Evolutionary conservation across 2,329 filamentous ascomycete genomes (phyloP), one percentile per base, ranked within the genome.

Genomic region (Amauroascus niger): DNA sequence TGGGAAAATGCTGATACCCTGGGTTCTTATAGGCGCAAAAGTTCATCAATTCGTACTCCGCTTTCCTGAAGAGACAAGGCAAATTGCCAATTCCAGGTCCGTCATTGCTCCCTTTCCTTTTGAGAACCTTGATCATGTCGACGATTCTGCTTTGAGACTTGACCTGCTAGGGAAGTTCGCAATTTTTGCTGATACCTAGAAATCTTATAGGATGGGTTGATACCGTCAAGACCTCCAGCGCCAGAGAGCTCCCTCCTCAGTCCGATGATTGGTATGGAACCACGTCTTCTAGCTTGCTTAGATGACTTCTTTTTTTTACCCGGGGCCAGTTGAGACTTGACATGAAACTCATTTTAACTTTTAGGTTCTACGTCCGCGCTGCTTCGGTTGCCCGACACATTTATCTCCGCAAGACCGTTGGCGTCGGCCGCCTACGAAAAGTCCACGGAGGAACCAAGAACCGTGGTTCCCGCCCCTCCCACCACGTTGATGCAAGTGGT

Each of bases 401-500:
- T 81, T 98, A 98, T 83, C 82, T 98, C 75, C 87, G 93, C 80
- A 98, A 98, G 83, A 96, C 90, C 61, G 90, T 98, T 72, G 93
- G 93, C 82, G 88, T 98, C 66, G 93, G 93, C 77, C 89, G 93
- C 72, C 84, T 98, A 67, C 87, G 91, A 76, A 95, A 95, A 81
- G 87, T 86, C 63, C 93, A 98, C 83, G 93, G 89, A 69, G 86
- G 83, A 67, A 86, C 87, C 80, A 96, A 95, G 85, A 98, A 97
- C 86, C 89, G 93, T 67, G 93, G 93, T 68, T 83, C 83, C 67
- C 83, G 86, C 65, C 93, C 93, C 72, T 88, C 84, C 62, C 85
- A 95, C 78, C 93, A 98, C 82, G 88, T 95, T 69, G 87, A 96
- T 73, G 93, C 90, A 74, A 90, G 85, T 65, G 91, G 91, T 74